A percentile compares a stretch with the other conserved stretches of the same genome.
phyloP scores from a whole-genome alignment of 305 asterid genomes.

The Solanum hybrid region DNA sequence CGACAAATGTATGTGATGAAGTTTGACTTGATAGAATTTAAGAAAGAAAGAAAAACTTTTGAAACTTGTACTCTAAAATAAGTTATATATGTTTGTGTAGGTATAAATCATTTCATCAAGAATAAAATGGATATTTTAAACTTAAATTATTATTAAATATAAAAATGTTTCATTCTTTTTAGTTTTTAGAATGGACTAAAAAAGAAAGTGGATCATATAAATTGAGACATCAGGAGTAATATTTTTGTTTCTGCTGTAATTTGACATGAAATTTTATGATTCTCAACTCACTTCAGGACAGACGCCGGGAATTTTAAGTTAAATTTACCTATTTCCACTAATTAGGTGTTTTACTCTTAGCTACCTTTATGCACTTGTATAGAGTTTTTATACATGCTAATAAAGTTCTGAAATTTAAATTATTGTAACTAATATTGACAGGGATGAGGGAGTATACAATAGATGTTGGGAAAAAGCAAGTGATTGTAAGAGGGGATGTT shows the following conservation, averaged over 20 bases:
- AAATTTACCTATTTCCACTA: not conserved
- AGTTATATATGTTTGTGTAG: not conserved
- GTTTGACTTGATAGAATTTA: not conserved
- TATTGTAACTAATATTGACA: not conserved
- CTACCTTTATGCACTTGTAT: not conserved
- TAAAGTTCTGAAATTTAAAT: not conserved
- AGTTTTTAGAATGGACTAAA: not conserved
- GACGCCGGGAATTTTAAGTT: not conserved
- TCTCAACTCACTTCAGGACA: not conserved
- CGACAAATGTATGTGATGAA: not conserved
- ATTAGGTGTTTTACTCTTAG: not conserved
- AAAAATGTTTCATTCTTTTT: not conserved
- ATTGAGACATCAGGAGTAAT: not conserved
- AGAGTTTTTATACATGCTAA: not conserved
- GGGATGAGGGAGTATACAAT: conserved; percentile 20
- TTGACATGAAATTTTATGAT: not conserved
- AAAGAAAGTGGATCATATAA: not conserved
- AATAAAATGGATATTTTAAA: not conserved
- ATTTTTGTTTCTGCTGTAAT: not conserved
- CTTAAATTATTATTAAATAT: not conserved
- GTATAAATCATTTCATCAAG: not conserved
- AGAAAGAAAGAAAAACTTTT: not conserved
- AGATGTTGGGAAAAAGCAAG: conserved; percentile 10
- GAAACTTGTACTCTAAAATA: not conserved
- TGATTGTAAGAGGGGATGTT: conserved; percentile 10